These are phyloP conservation scores for Starmera pachycereana DNA, from an alignment of 805 yeast genomes.

Conservation along the genomic window DNA sequence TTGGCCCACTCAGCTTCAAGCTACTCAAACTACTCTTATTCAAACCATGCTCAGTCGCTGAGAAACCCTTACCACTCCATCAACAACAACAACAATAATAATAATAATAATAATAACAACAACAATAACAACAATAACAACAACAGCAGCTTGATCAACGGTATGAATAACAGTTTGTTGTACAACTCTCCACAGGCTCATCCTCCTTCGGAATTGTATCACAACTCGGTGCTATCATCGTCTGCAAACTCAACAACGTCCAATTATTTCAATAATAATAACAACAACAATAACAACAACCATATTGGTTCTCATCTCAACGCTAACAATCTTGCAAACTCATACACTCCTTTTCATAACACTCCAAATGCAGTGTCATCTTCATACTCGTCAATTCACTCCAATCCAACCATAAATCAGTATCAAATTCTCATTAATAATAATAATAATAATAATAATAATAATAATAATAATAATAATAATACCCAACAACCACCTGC, in stretches of 20 bases:
- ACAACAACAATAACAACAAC: conserved; percentile 10
- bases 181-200: conserved; percentile 18
- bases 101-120: conserved; percentile 5
- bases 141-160: conserved; percentile 11
- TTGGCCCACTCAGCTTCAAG: neutral
- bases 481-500: neutral
- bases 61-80: conserved; percentile 11
- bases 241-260: neutral
- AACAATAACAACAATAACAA: conserved; percentile 6
- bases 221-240: conserved; percentile 3
- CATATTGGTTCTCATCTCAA: conserved; percentile 14
- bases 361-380: conserved; percentile 39
- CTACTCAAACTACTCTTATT: neutral
- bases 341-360: conserved; percentile 30
- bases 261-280: conserved; percentile 1
- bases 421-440: no score
- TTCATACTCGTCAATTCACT: conserved; percentile 28
- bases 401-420: conserved; percentile 10
- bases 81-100: conserved; percentile 3
- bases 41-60: conserved; percentile 1
- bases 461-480: no score
- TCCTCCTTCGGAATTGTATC: conserved; percentile 10
- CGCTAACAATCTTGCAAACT: conserved; percentile 13
- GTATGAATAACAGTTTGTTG: no score
- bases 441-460: no score